Base-by-base conservation (phyloP, 2,329 filamentous ascomycete species). In the Rosellinia necatrix region DNA sequence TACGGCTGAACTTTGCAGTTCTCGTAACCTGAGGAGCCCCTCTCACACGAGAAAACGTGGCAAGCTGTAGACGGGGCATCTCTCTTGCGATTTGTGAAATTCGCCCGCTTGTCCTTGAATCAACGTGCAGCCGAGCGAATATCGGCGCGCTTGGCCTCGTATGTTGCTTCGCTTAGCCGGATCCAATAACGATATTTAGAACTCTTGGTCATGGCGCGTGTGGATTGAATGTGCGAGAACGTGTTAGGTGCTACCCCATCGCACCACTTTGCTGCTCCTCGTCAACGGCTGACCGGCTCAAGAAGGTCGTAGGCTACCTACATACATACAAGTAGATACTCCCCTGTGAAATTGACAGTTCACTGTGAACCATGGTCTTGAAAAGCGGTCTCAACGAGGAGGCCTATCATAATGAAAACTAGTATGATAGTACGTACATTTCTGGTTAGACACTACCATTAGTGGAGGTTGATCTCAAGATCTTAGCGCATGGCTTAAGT, bases 11-110 rank as follows among this genome's bases (percentile, higher is more conserved):
- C 5, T n/a, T 4, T 27, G 17, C 24, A n/a, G 24, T 19, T 25
- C 17, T 9, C 7, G 13, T 17, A 4, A 40, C 35, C 19, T n/a
- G 37, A 37, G 21, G n/a, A 35, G 29, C 27, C 32, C 22, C 10
- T 27, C 42, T 52, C n/a, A 6, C 32, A 41, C 32, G 25, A 49
- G 25, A 19, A 44, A 29, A 56, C 32, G 32, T 51, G 27, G 40
- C 22, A 10, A 38, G 29, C n/a, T 27, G 17, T 24, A 17, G 15
- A 40, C 24, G 15, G 34, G 19, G 12, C 27, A 27, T 42, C 32
- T 15, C 17, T 15, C 27, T 19, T 42, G 34, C n/a, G n/a, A n/a
- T n/a, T n/a, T 34, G 30, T 27, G 15, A 40, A 48, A 34, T 56
- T 37, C 13, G 24, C 35, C 29, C 46, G 38, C 25, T 17, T 17